Evolutionary conservation across 306 rosid genomes (phyloP).

Genomic region (Cicer chorassanicum): DNA sequence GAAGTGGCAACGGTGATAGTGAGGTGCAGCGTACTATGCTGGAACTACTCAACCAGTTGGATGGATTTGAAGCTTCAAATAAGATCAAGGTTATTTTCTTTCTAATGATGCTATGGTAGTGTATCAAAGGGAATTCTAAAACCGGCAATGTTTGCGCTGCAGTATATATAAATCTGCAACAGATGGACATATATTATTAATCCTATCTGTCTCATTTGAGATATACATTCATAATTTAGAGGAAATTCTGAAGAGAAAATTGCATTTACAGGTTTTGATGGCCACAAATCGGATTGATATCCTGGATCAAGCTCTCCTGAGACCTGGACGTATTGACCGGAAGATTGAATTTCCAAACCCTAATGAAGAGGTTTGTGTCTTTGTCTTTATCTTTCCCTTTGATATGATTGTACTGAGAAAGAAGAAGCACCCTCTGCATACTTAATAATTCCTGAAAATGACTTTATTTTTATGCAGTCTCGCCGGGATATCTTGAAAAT

Average conservation of each 20-base stretch:
- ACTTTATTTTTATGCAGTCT: slow-evolving; percentile 63
- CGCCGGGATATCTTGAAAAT: slow-evolving; percentile 92
- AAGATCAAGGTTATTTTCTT: slow-evolving; percentile 80
- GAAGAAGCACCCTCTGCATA: slow-evolving; percentile 1
- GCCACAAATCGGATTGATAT: slow-evolving; percentile 99
- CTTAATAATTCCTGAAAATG: slow-evolving; percentile 24
- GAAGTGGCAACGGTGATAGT: slow-evolving; percentile 99
- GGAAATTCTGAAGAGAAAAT: slow-evolving; percentile 38
- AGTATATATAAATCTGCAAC: slow-evolving; percentile 7
- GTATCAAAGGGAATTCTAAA: slow-evolving; percentile 1
- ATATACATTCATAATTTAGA: neutral
- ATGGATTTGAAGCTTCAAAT: slow-evolving; percentile 99
- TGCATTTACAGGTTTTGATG: slow-evolving; percentile 81
- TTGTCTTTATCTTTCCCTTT: slow-evolving; percentile 4
- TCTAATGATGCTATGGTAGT: neutral
- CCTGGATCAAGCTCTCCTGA: slow-evolving; percentile 95
- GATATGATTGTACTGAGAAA: slow-evolving; percentile 31
- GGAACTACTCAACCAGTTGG: slow-evolving; percentile 98
- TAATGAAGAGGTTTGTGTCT: slow-evolving; percentile 71
- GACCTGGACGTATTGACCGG: slow-evolving; percentile 98
- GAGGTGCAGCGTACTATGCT: slow-evolving; percentile 99
- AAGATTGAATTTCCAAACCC: slow-evolving; percentile 99
- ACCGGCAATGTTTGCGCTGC: neutral
- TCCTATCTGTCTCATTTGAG: neutral
- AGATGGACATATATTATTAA: neutral